These are phyloP conservation scores for Zizania latifolia DNA, from an alignment of 176 grass and related monocot species.

Conservation along the genomic window DNA sequence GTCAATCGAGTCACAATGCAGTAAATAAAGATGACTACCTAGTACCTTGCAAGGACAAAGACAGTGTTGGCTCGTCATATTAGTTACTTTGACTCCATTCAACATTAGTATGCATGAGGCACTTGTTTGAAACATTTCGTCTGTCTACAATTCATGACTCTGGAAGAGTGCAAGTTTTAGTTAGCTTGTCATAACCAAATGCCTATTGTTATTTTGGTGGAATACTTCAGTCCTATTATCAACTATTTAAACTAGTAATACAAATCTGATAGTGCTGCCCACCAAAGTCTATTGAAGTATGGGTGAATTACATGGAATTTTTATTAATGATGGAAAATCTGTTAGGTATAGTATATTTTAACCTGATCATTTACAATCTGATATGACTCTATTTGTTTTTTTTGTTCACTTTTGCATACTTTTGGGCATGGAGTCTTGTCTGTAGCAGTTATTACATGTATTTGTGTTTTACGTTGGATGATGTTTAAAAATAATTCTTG, in stretches of 20 bases:
- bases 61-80: not conserved
- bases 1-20: no score
- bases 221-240: not conserved
- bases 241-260: not conserved
- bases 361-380: not conserved
- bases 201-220: no score
- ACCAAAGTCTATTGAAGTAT: not conserved
- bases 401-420: not conserved
- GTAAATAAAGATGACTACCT: not conserved
- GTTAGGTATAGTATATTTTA: not conserved
- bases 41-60: not conserved
- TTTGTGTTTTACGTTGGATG: not conserved
- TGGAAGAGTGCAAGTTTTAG: no score
- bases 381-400: not conserved
- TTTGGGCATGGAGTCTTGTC: not conserved
- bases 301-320: not conserved
- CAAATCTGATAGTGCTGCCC: not conserved
- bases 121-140: not conserved
- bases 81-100: not conserved
- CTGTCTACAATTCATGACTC: not conserved
- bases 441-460: not conserved
- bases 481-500: conserved; percentile 8
- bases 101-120: not conserved
- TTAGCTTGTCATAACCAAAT: not conserved
- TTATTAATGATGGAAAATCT: not conserved